Percentiles rank a stretch among this genome's conserved stretches.
Conservation (phyloP, 2,329 filamentous ascomycete genomes). For the Thelonectria olida region DNA sequence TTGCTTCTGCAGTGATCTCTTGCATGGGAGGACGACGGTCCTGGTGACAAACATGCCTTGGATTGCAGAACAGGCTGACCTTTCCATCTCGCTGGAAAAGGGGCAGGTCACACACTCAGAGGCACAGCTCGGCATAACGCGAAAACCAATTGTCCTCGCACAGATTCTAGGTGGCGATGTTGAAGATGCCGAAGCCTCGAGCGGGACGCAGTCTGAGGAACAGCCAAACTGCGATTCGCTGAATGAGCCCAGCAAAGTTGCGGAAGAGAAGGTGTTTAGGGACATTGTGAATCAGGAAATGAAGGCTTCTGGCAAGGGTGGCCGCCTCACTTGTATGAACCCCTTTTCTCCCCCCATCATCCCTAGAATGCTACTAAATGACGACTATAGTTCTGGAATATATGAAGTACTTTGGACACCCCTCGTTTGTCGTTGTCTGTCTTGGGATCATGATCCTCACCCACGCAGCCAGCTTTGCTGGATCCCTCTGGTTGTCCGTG, state of each 20-base stretch:
- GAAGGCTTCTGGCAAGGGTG: constrained; percentile 54
- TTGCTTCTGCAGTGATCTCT: constrained; percentile 65
- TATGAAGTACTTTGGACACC: constrained; percentile 60
- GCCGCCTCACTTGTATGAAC: constrained; percentile 55
- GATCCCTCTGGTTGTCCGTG: constrained; percentile 59
- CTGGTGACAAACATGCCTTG: constrained; percentile 66
- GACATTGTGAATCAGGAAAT: constrained; percentile 59
- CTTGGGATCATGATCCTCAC: constrained; percentile 51
- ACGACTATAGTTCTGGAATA: constrained; percentile 55
- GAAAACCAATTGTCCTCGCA: constrained; percentile 55
- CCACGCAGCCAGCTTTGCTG: constrained; percentile 53
- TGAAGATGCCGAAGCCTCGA: constrained; percentile 44
- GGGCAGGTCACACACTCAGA: constrained; percentile 53
- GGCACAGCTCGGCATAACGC: constrained; percentile 55
- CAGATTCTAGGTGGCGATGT: constrained; percentile 48
- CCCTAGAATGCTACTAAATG: background rate
- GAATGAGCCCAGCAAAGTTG: constrained; percentile 44
- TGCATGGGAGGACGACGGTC: constrained; percentile 63
- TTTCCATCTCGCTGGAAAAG: constrained; percentile 56
- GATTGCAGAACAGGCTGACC: constrained; percentile 61
- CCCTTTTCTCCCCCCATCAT: background rate
- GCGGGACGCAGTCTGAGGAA: constrained; percentile 39
- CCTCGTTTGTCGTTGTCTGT: constrained; percentile 52
- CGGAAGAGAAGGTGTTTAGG: constrained; percentile 48
- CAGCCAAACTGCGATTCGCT: constrained; percentile 41